Evolutionary conservation across 2,329 filamentous ascomycete species (phyloP).

Genomic region (Exophiala calicioides): DNA sequence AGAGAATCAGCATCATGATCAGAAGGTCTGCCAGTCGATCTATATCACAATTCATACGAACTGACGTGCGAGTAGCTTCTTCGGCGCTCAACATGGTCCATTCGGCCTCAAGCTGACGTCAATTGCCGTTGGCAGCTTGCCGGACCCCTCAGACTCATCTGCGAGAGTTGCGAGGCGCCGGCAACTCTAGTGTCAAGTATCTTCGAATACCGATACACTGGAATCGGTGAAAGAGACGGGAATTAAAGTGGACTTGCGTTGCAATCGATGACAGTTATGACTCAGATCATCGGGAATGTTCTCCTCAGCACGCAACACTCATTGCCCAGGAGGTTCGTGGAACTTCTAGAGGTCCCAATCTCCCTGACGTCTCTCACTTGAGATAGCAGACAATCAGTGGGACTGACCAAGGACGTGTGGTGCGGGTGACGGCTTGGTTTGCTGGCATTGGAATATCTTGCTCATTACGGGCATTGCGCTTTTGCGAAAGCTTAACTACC

Average conservation of each 20-base stretch:
- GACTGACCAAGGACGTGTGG: background rate
- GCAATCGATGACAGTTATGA: background rate
- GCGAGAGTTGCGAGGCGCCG: constrained; percentile 1
- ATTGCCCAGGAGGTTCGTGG: no score
- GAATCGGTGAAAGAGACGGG: constrained; percentile 2
- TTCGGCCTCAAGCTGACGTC: constrained; percentile 46
- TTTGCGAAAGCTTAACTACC: background rate
- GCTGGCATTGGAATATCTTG: constrained; percentile 1
- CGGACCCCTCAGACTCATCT: constrained; percentile 4
- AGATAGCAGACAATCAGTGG: no score
- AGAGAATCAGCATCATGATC: constrained; percentile 75
- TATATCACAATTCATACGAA: constrained; percentile 16
- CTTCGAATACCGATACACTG: background rate
- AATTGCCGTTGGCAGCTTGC: constrained; percentile 9
- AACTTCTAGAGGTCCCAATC: no score
- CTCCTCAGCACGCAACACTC: no score
- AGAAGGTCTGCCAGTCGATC: constrained; percentile 60
- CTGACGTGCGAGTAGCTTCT: constrained; percentile 59
- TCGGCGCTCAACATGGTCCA: constrained; percentile 69
- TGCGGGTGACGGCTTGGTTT: background rate
- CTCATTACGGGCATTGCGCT: no score
- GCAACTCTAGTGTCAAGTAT: background rate
- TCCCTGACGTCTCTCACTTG: no score
- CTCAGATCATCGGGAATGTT: constrained; percentile 2
- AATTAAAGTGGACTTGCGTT: background rate